Evolutionary conservation across 2,329 filamentous ascomycete species (phyloP), one percentile per base, ranked within the genome.

Genomic region (Colletotrichum trifolii): DNA sequence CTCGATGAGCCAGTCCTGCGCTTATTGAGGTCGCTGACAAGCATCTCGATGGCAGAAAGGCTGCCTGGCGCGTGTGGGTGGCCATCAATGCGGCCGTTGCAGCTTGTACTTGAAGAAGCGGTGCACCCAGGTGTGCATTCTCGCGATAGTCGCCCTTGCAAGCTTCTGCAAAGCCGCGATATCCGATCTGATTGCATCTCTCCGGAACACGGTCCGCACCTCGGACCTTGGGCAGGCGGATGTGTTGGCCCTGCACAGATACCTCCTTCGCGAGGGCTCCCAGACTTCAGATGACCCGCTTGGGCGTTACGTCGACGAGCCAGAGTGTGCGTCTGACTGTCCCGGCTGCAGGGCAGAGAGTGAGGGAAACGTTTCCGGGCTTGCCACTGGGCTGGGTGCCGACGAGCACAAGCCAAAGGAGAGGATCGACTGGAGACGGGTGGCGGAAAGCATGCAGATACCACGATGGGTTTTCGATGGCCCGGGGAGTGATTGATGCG

Each of bases 391-490:
- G 12, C 79, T 80, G 70, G 79, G 79, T 56, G 76, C 76, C 56
- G 76, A 78, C 43, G 81, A 82, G 71, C 79, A 82, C 74, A 79
- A 78, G 69, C 68, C 77, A 58, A 83, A 81, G 73, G 82, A 82
- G 72, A 77, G 74, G 42, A 71, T 87, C 15, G 82, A 87, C 75
- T 87, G 85, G 84, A 77, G 75, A 59, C 79, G 76, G 73, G 82
- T 87, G 47, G 77, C 82, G 48, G 72, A 77, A 56, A 73, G 74
- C 67, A 86, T 87, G 83, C 77, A 77, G 53, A 81, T 83, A 74
- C 84, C 85, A 10, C 82, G 80, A 61, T 86, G 83, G 83, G 76
- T 87, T 34, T 87, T 87, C 74, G 84, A 87, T 64, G 85, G 85
- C n/a, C n/a, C 82, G 82, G 59, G 83, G 83, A 43, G 79, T 86